These are phyloP conservation scores for Acacia crassicarpa DNA, from an alignment of 306 rosid species.

Conservation along the genomic window DNA sequence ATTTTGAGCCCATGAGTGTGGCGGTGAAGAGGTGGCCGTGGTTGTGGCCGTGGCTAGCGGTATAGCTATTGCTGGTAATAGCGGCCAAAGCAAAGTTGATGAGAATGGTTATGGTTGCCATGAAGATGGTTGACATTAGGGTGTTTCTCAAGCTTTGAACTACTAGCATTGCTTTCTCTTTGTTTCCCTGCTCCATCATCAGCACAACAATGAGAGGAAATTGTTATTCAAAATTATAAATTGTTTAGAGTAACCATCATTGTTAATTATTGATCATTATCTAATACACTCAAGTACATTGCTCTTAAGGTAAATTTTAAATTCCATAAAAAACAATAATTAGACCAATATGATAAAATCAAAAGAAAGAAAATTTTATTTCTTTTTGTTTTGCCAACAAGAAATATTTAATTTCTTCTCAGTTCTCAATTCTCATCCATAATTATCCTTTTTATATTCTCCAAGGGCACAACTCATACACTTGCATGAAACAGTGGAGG, in stretches of 20 bases:
- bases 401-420: no score
- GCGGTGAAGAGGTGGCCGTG: constrained; percentile 34
- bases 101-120: constrained; percentile 62
- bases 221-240: not conserved
- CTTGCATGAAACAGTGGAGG: no score
- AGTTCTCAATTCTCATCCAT: no score
- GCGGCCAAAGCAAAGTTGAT: constrained; percentile 53
- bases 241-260: not conserved
- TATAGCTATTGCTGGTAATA: constrained; percentile 53
- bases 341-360: not conserved
- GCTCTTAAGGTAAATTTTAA: not conserved
- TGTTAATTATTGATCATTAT: not conserved
- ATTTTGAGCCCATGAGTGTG: constrained; percentile 47
- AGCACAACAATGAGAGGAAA: not conserved
- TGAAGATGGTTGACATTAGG: constrained; percentile 56
- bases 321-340: not conserved
- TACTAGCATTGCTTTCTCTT: constrained; percentile 54
- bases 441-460: no score
- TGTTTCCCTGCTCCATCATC: constrained; percentile 45
- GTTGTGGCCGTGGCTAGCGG: constrained; percentile 29
- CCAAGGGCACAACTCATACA: no score
- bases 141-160: constrained; percentile 82
- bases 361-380: not conserved
- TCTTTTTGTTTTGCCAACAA: no score
- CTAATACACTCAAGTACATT: not conserved